Percentiles rank a stretch among this genome's conserved stretches.
These are phyloP conservation scores for Cyclospora cayetanensis DNA, from an alignment of 169 alveolate genomes.

Conservation along the genomic window DNA sequence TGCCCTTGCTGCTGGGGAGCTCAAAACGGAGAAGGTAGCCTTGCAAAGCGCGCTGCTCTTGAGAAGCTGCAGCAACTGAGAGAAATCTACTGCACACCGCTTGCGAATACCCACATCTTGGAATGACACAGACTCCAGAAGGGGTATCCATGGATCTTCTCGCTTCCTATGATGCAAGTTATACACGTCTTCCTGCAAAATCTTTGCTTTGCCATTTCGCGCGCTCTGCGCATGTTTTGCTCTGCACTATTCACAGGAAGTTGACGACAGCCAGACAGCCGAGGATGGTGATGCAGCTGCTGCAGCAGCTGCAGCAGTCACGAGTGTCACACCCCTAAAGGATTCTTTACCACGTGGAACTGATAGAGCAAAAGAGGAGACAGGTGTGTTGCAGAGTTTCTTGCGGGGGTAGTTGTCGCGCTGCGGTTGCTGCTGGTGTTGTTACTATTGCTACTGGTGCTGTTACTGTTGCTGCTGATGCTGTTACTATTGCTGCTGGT, in stretches of 20 bases:
- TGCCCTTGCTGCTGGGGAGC: not conserved
- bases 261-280: too few relatives aligned
- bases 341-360: too few relatives aligned
- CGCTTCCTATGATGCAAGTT: too few relatives aligned
- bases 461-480: not conserved
- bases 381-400: too few relatives aligned
- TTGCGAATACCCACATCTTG: not conserved
- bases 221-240: not conserved
- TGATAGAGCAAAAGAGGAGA: too few relatives aligned
- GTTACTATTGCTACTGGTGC: not conserved
- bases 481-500: not conserved
- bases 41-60: not conserved
- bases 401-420: not conserved
- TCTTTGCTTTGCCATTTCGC: too few relatives aligned
- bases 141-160: too few relatives aligned
- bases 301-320: slow-evolving; percentile 7
- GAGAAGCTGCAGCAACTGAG: not conserved
- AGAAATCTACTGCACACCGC: not conserved
- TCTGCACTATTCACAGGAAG: too few relatives aligned
- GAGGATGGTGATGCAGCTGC: not conserved
- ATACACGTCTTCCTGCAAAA: too few relatives aligned
- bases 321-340: too few relatives aligned
- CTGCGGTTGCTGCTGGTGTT: not conserved
- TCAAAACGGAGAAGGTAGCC: not conserved
- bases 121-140: too few relatives aligned